These are phyloP conservation scores for Podospora pseudopauciseta DNA, from an alignment of 495 filamentous ascomycete genomes.

Conservation along the genomic window DNA sequence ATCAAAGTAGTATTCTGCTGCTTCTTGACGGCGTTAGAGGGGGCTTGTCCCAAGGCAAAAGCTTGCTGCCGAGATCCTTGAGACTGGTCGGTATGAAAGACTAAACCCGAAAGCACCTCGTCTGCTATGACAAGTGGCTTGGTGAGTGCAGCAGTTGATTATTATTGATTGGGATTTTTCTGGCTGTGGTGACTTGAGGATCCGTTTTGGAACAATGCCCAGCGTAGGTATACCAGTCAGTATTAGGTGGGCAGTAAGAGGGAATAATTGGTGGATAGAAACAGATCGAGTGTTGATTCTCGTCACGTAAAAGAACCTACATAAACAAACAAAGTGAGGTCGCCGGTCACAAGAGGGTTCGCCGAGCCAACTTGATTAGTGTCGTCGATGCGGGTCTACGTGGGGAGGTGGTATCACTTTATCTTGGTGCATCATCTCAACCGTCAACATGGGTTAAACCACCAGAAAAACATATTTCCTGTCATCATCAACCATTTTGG, in stretches of 20 bases:
- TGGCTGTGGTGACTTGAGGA: not conserved
- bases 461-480: not conserved
- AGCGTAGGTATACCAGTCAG: too few species aligned
- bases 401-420: not conserved
- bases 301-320: not conserved
- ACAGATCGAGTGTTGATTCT: not conserved
- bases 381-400: not conserved
- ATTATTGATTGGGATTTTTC: not conserved
- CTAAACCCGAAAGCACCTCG: not conserved
- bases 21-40: not conserved
- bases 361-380: not conserved
- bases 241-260: not conserved
- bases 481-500: not conserved
- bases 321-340: not conserved
- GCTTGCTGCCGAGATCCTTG: not conserved
- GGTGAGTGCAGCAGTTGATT: not conserved
- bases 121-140: too few species aligned
- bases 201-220: not conserved
- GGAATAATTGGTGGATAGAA: not conserved
- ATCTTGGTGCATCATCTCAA: too few species aligned
- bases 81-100: not conserved
- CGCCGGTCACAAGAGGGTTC: not conserved
- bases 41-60: not conserved
- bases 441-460: too few species aligned
- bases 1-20: not conserved